Base-by-base conservation (phyloP, 805 yeast species). In the Kodamaea kaohsiungensis region DNA sequence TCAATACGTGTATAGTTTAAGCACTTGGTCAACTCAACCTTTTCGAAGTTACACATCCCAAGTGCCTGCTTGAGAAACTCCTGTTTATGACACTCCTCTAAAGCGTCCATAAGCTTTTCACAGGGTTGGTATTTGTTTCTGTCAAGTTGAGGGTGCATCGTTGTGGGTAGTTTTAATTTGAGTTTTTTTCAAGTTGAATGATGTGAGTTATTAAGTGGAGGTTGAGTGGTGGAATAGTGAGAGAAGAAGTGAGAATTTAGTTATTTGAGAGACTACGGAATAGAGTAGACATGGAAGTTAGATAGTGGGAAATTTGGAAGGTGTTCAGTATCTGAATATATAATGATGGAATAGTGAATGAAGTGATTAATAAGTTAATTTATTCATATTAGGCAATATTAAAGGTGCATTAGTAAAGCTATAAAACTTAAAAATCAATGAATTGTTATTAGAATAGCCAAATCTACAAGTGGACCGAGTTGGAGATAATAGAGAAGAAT, bases 31-130 rank as follows among this genome's bases (percentile, higher is more conserved):
- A 95, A 77, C 50, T 88, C 92, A 58, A 88, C 89, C 64, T 91
- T 91, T 62, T 88, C 86, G 51, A 85, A 84, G 70, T 91, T 90
- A 72, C 99, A 93, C 55, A 82, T 77, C 25, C 98, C 98, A 60
- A 90, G 75, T 7, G 89, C 85, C 66, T 88, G 83, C 59, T 82
- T 79, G 56, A 88, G 61, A 60, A 85, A 87, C 53, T 85, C 87
- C 52, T 79, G 79, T 55, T 83, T 79, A 64, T 92, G 97, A 67
- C 99, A 93, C 66, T 89, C 87, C 63, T 93, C 96, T 5, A 93
- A 80, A 0, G 96, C 97, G 57, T 87, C 86, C 68, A 95, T 91
- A 42, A 91, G 79, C 57, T 87, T 89, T 51, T 82, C 84, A 69
- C 99, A 93, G 16, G 88, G 70, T 47, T 70, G 75, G 56, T 76